These are phyloP conservation scores for Alternaria triticina DNA, from an alignment of 2,329 filamentous ascomycete species.

Conservation along the genomic window DNA sequence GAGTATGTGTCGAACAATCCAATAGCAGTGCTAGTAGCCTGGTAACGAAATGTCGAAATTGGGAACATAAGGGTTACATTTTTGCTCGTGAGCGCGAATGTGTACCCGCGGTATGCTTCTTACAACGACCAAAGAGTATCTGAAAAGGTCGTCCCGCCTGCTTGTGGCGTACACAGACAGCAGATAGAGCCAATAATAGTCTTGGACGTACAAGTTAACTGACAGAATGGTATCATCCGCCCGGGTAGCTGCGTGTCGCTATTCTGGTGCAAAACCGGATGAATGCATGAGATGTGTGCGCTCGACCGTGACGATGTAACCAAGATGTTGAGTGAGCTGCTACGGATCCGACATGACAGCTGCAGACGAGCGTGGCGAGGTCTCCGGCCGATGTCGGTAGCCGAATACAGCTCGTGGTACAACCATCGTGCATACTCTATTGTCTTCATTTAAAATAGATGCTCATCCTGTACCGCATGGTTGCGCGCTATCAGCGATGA, in stretches of 20 bases:
- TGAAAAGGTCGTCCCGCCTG: neutral
- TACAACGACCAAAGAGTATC: neutral
- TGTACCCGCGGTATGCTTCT: neutral
- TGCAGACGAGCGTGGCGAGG: conserved; percentile 21
- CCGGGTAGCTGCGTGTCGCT: neutral
- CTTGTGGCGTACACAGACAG: neutral
- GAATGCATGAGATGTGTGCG: neutral
- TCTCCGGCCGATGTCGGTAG: conserved; percentile 34
- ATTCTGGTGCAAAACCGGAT: neutral
- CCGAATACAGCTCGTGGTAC: conserved; percentile 16
- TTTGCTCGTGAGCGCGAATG: neutral
- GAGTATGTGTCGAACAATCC: neutral
- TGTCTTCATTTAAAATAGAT: neutral
- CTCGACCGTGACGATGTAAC: neutral
- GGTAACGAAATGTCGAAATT: neutral
- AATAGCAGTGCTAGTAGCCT: neutral
- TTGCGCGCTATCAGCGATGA: conserved; percentile 3
- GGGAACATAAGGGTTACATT: neutral
- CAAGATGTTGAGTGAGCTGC: neutral
- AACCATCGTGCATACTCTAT: conserved; percentile 4
- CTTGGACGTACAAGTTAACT: neutral
- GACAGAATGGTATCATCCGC: neutral
- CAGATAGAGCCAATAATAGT: neutral
- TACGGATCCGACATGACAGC: conserved; percentile 23
- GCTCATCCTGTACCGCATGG: neutral